Base-by-base conservation (phyloP, 169 alveolate genomes). In the Eimeria brunetti region DNA sequence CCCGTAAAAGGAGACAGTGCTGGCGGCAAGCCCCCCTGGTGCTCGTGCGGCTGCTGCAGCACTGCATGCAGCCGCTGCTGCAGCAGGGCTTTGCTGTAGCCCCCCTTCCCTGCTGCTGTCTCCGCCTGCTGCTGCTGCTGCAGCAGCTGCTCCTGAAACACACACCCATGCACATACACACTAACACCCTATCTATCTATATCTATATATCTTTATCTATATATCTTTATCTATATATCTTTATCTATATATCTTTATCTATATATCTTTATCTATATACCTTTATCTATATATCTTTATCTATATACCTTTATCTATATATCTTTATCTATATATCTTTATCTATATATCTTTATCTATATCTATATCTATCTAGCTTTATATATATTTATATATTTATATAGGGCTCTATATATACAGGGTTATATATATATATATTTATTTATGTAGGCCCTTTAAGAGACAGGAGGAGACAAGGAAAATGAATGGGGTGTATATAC, bases 31-130 rank as follows among this genome's bases (percentile, higher is more conserved):
- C 90, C 90, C 14, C 36, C 90, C 1, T 5, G 51, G 75, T 83
- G 90, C 41, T 80, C 62, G 24, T 80, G 89, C 69, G 11, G 89
- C 89, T 80, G 89, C 90, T 83, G 75, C 90, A 83, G 75, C 75
- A 83, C 51, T 14, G 38, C 49, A 2, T 27, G 69, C 3, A 44
- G 0, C 4, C 90, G 90, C 73, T 83, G 58, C 73, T 83, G 90
- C 73, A 83, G 90, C 73, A 83, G 51, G 9, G 90, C 69, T 53
- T 83, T 83, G 36, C 51, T 22, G 20, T 53, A 44, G 27, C 22
- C 46, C 16, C 12, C 30, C 53, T 44, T n/a, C 2, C 75, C 12
- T 73, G 90, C 90, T n/a, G 20, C 90, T 41, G 30, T 11, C 53
- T 24, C 69, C 9, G 73, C 73, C 14, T 83, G 56, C 90, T 83